Evolutionary conservation across 176 grass and related monocot species (phyloP).

Genomic region (Panicum miliaceum): DNA sequence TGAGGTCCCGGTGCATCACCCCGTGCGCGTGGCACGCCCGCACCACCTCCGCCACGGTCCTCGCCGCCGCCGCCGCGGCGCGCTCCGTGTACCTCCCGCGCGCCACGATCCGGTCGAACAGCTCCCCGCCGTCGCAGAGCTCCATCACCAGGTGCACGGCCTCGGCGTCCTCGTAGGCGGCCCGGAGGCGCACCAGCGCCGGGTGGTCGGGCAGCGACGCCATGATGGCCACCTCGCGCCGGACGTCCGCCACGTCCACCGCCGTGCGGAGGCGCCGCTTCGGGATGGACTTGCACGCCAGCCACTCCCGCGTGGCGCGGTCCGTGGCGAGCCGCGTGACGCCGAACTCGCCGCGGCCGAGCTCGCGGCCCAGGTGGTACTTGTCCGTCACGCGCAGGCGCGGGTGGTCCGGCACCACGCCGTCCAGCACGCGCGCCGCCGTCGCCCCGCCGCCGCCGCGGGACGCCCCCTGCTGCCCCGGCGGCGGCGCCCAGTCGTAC

Average conservation of each 20-base stretch:
- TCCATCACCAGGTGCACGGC: conserved; percentile 92
- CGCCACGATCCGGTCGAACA: conserved; percentile 78
- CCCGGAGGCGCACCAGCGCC: conserved; percentile 59
- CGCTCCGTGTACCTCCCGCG: conserved; percentile 84
- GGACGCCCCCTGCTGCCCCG: background rate
- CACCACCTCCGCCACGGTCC: conserved; percentile 72
- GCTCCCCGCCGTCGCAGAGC: conserved; percentile 81
- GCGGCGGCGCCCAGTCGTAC: conserved; percentile 9
- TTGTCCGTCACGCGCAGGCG: conserved; percentile 64
- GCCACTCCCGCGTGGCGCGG: conserved; percentile 51
- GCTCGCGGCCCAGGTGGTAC: conserved; percentile 62
- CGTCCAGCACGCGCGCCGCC: conserved; percentile 55
- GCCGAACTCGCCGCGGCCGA: conserved; percentile 71
- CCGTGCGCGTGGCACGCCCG: conserved; percentile 69
- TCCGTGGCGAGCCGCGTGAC: conserved; percentile 70
- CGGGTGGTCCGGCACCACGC: conserved; percentile 68
- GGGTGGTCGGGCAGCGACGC: conserved; percentile 68
- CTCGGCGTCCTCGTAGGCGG: conserved; percentile 64
- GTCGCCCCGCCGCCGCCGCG: background rate
- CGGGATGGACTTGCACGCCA: conserved; percentile 84
- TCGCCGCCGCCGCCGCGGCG: conserved; percentile 36
- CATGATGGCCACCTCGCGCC: conserved; percentile 81
- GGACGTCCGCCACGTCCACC: conserved; percentile 75
- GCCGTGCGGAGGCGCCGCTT: conserved; percentile 65
- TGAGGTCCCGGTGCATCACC: conserved; percentile 91